Evolutionary conservation across 306 rosid species (phyloP).

Genomic region (Quercus parvula): DNA sequence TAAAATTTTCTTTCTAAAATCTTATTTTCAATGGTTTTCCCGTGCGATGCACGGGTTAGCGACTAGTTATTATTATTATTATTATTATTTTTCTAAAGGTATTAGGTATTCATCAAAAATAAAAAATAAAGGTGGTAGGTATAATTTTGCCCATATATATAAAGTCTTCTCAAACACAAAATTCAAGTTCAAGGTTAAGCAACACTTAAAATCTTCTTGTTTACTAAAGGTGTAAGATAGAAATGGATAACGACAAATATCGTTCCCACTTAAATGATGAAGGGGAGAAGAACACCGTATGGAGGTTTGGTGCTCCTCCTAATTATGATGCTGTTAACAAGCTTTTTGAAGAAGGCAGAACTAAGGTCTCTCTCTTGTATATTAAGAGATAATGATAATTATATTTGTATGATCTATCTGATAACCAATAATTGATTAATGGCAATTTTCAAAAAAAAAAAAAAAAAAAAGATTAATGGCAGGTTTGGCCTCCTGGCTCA

Average conservation of each 20-base stretch:
- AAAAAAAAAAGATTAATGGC: background rate
- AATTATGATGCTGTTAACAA: slow-evolving; percentile 54
- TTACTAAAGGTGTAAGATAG: slow-evolving; percentile 15
- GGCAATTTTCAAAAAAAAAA: too few relatives aligned
- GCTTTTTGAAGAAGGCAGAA: slow-evolving; percentile 63
- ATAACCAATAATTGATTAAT: background rate
- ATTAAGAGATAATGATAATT: background rate
- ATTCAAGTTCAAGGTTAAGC: background rate
- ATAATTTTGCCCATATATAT: background rate
- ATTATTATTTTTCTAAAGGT: too few relatives aligned
- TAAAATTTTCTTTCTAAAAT: too few relatives aligned
- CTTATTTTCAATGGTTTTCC: too few relatives aligned
- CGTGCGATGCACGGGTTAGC: too few relatives aligned
- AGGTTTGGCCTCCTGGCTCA: slow-evolving; percentile 71
- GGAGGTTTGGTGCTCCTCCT: slow-evolving; percentile 62
- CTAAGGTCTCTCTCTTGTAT: slow-evolving; percentile 32
- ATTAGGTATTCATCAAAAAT: too few relatives aligned
- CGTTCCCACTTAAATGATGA: slow-evolving; percentile 45
- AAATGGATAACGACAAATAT: slow-evolving; percentile 42
- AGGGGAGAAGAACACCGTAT: slow-evolving; percentile 46
- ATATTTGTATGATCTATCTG: background rate
- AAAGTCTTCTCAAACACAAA: background rate
- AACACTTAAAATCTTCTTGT: background rate
- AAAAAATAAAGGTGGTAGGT: background rate
- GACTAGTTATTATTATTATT: too few relatives aligned